A percentile compares a stretch with the other conserved stretches of the same genome.
Evolutionary conservation across 2,329 filamentous ascomycete species (phyloP).

Genomic region (Aspergillus hortae): DNA sequence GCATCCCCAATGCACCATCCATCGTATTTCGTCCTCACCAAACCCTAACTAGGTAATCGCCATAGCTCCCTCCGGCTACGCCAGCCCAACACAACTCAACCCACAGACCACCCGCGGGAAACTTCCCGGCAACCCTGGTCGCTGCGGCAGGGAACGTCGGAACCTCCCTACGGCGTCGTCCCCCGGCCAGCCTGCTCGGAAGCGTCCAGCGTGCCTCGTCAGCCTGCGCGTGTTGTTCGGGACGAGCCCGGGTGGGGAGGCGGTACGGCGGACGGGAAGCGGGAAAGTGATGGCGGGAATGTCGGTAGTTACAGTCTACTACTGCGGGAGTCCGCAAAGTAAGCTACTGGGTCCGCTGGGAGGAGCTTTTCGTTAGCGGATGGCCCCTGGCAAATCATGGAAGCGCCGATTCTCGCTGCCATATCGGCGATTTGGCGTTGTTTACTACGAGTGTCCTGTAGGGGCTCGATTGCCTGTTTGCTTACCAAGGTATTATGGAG

Average conservation of each 20-base stretch:
- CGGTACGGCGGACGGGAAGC: constrained; percentile 5
- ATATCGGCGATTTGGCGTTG: not conserved
- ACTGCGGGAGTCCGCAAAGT: not conserved
- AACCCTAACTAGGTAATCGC: not conserved
- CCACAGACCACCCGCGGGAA: constrained; percentile 1
- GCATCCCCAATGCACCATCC: no score
- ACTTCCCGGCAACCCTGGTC: not conserved
- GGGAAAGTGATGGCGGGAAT: constrained; percentile 5
- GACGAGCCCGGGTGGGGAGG: constrained; percentile 9
- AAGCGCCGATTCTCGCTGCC: constrained; percentile 7
- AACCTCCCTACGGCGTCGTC: not conserved
- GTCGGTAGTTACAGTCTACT: constrained; percentile 6
- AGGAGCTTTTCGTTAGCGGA: not conserved
- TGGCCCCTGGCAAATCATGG: not conserved
- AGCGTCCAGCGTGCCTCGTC: not conserved
- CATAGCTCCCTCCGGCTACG: not conserved
- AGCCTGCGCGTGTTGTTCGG: constrained; percentile 1
- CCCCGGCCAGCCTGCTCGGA: not conserved
- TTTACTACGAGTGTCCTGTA: no score
- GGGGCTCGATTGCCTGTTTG: no score
- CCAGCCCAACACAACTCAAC: not conserved
- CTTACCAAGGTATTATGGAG: no score
- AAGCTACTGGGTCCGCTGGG: not conserved
- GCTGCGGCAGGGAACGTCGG: constrained; percentile 6
- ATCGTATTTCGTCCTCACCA: no score